A percentile compares a stretch with the other conserved stretches of the same genome.
These are phyloP conservation scores for Limonium bicolor DNA, from an alignment of 148 eudicot genomes.

Conservation along the genomic window DNA sequence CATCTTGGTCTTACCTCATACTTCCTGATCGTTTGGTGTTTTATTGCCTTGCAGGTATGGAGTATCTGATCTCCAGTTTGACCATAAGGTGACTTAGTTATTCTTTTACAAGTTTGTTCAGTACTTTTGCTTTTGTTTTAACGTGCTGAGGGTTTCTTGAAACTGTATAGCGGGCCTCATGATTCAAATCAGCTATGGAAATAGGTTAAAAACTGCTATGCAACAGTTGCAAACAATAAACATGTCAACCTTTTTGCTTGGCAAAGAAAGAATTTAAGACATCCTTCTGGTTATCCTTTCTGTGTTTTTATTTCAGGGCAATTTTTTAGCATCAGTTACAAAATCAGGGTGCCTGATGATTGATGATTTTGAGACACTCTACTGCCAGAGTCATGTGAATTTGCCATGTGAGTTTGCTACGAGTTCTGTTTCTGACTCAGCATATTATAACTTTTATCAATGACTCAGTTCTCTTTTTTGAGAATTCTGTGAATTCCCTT, in stretches of 20 bases:
- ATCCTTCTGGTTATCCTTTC: not conserved
- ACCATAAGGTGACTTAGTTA: slow-evolving; percentile 39
- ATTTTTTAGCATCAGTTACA: slow-evolving; percentile 79
- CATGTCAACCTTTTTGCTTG: not conserved
- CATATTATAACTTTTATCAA: too few relatives aligned
- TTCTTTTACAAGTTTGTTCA: not conserved
- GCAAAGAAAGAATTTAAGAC: too few relatives aligned
- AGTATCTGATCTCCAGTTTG: slow-evolving; percentile 65
- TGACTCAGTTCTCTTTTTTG: too few relatives aligned
- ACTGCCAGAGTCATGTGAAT: slow-evolving; percentile 31
- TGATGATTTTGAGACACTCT: slow-evolving; percentile 65
- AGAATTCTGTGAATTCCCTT: too few relatives aligned
- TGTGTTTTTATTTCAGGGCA: slow-evolving; percentile 36
- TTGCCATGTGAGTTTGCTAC: slow-evolving; percentile 15
- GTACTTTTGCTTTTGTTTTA: not conserved
- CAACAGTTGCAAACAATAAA: not conserved
- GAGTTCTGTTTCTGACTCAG: slow-evolving; percentile 1
- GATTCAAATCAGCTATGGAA: not conserved
- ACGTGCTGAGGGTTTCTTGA: not conserved
- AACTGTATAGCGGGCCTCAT: not conserved
- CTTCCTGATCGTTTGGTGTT: not conserved
- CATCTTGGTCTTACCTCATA: not conserved
- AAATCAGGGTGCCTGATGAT: slow-evolving; percentile 78
- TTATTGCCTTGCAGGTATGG: slow-evolving; percentile 34
- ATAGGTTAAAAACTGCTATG: not conserved